Evolutionary conservation across 2,329 filamentous ascomycete species (phyloP).

Genomic region (Neonectria faginata): DNA sequence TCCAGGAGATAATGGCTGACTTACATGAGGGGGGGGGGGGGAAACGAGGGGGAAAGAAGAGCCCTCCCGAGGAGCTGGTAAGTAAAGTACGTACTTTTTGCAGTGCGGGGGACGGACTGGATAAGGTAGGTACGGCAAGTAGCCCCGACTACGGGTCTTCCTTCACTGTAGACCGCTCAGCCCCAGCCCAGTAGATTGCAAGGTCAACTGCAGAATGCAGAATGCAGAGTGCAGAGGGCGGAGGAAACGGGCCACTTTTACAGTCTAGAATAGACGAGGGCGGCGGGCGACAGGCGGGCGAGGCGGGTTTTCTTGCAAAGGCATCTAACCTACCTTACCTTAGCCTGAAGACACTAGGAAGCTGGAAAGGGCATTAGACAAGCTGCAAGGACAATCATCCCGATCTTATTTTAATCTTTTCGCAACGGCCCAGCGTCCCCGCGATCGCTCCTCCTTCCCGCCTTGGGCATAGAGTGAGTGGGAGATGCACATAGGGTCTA

Average conservation of each 20-base stretch:
- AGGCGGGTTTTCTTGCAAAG: constrained; percentile 16
- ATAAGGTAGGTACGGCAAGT: too few relatives aligned
- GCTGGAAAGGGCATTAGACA: neutral
- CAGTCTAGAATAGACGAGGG: neutral
- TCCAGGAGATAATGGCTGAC: too few relatives aligned
- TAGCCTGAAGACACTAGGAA: neutral
- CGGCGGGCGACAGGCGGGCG: constrained; percentile 12
- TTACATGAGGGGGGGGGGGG: too few relatives aligned
- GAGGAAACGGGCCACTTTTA: neutral
- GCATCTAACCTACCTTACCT: too few relatives aligned
- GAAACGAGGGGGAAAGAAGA: too few relatives aligned
- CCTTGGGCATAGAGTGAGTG: neutral
- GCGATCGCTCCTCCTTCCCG: neutral
- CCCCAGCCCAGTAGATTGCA: too few relatives aligned
- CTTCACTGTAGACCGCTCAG: too few relatives aligned
- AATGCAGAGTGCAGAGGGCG: neutral
- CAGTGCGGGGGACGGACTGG: too few relatives aligned
- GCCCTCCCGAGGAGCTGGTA: neutral
- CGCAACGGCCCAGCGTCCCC: constrained; percentile 17
- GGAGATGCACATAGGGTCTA: constrained; percentile 7
- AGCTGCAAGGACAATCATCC: constrained; percentile 24
- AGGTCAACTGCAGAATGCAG: too few relatives aligned
- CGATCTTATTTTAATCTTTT: constrained; percentile 10
- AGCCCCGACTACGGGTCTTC: too few relatives aligned
- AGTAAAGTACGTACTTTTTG: too few relatives aligned